Percentiles rank a stretch among this genome's conserved stretches.
Conservation (phyloP, 805 yeast genomes). For the Wickerhamiella bombiphila region DNA sequence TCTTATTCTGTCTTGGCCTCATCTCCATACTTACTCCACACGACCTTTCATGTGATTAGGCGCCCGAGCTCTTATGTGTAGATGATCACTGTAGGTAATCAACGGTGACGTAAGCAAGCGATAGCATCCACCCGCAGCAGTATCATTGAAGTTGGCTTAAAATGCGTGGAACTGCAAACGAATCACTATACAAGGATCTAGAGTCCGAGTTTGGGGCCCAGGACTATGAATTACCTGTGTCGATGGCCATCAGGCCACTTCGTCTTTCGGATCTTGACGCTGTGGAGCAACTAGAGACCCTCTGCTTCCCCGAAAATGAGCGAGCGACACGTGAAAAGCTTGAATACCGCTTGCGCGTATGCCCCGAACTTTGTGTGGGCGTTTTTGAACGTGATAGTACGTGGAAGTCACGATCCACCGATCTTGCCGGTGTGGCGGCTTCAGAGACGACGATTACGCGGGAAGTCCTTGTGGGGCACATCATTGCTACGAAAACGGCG, state of each 20-base stretch:
- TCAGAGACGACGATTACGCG: slow-evolving; percentile 41
- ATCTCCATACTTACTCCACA: too few species aligned
- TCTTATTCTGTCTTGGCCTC: too few species aligned
- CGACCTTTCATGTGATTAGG: too few species aligned
- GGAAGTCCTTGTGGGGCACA: slow-evolving; percentile 35
- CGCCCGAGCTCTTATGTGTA: too few species aligned
- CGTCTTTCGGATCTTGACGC: slow-evolving; percentile 57
- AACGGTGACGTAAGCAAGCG: too few species aligned
- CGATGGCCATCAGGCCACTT: slow-evolving; percentile 60
- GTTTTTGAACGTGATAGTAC: slow-evolving; percentile 39
- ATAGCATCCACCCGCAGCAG: too few species aligned
- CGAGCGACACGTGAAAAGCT: slow-evolving; percentile 51
- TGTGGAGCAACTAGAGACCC: slow-evolving; percentile 44
- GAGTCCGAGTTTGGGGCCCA: slow-evolving; percentile 15
- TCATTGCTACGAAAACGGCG: slow-evolving; percentile 15
- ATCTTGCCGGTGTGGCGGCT: slow-evolving; percentile 31
- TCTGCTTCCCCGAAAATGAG: slow-evolving; percentile 58
- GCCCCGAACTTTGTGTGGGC: slow-evolving; percentile 88
- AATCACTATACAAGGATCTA: slow-evolving; percentile 17
- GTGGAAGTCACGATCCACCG: slow-evolving; percentile 15
- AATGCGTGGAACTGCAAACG: slow-evolving; percentile 20
- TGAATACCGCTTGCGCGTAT: slow-evolving; percentile 54
- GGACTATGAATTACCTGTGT: slow-evolving; percentile 32
- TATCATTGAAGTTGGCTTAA: too few species aligned
- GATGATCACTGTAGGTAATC: too few species aligned